Evolutionary conservation across 106 monocot genomes (phyloP).

Genomic region (Phalaenopsis aphrodite): DNA sequence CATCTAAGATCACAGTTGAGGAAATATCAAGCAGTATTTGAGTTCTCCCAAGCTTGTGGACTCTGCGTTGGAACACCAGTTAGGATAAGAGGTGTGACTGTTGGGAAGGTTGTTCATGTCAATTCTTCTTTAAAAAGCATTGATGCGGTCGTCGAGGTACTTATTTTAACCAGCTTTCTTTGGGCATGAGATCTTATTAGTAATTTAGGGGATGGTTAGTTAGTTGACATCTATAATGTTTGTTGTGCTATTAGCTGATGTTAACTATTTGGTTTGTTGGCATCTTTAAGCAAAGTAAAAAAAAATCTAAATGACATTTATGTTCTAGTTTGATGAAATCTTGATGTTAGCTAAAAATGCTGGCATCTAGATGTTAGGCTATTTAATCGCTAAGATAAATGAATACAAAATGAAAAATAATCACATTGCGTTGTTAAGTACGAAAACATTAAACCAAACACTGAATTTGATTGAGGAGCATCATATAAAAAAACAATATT

Average conservation of each 20-base stretch:
- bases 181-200: neutral
- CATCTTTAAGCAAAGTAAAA: neutral
- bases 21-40: slow-evolving; percentile 58
- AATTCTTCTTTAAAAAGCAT: slow-evolving; percentile 56
- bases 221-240: neutral
- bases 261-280: neutral
- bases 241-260: neutral
- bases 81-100: slow-evolving; percentile 64
- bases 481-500: too few species aligned
- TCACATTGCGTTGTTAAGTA: too few species aligned
- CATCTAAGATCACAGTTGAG: slow-evolving; percentile 41
- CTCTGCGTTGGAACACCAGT: slow-evolving; percentile 65
- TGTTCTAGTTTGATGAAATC: neutral
- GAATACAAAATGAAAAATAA: too few species aligned
- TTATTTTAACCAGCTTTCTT: slow-evolving; percentile 2
- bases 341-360: neutral
- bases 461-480: too few species aligned
- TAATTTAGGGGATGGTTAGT: neutral
- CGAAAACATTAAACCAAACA: too few species aligned
- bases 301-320: neutral
- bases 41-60: slow-evolving; percentile 68
- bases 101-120: slow-evolving; percentile 53
- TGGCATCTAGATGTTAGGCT: neutral
- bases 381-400: too few species aligned
- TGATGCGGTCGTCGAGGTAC: slow-evolving; percentile 61